Conservation (phyloP, 2,329 filamentous ascomycete genomes). For the Colletotrichum sp. region DNA sequence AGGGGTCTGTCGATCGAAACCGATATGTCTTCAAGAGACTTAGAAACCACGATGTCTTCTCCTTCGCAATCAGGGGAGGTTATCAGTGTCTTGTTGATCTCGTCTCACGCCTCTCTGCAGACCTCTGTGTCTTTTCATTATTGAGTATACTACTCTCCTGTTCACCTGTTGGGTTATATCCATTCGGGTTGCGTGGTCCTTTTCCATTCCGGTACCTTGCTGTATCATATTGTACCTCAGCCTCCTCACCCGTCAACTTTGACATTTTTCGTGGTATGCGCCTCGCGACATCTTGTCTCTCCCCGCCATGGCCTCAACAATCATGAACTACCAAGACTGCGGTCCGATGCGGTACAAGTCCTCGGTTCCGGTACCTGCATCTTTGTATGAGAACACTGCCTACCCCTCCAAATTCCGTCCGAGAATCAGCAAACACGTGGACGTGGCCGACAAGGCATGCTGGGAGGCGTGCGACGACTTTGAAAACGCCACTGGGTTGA, state of each 20-base stretch:
- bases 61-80: not conserved
- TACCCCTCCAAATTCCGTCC: not conserved
- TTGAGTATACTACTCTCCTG: too few relatives aligned
- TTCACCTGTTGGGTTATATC: too few relatives aligned
- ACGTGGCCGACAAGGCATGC: not conserved
- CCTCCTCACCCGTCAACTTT: not conserved
- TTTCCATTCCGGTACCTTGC: too few relatives aligned
- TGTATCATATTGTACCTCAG: too few relatives aligned
- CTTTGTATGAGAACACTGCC: not conserved
- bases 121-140: too few relatives aligned
- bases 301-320: not conserved
- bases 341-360: not conserved
- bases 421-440: not conserved
- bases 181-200: too few relatives aligned
- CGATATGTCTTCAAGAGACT: not conserved
- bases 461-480: not conserved
- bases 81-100: too few relatives aligned
- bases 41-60: not conserved
- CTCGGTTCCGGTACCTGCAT: not conserved
- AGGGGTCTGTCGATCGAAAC: not conserved
- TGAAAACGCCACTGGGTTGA: not conserved
- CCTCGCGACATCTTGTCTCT: not conserved
- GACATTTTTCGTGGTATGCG: not conserved
- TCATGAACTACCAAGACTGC: not conserved
- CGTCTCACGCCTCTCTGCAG: too few relatives aligned